Evolutionary conservation across 2,329 filamentous ascomycete species (phyloP).

Genomic region (Whalleya microplaca): DNA sequence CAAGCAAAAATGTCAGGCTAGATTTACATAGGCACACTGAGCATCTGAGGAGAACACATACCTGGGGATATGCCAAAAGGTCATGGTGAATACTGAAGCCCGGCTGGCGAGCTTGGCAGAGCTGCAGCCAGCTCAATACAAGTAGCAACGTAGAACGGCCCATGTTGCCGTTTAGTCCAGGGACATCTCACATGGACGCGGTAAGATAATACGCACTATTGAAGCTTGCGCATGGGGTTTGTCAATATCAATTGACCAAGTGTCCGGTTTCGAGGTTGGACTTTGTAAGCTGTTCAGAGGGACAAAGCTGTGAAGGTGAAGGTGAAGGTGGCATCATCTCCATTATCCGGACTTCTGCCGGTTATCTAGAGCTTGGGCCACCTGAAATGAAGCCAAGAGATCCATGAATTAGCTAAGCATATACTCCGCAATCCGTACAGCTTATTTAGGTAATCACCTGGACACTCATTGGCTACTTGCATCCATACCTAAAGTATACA

Average conservation of each 20-base stretch:
- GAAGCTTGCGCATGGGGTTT: constrained; percentile 3
- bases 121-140: constrained; percentile 46
- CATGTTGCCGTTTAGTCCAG: constrained; percentile 48
- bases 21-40: no score
- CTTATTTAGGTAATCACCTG: no score
- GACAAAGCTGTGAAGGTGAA: neutral
- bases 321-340: constrained; percentile 1
- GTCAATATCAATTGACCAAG: constrained; percentile 25
- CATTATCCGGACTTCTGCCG: neutral
- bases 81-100: constrained; percentile 88
- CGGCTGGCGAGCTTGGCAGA: constrained; percentile 52
- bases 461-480: no score
- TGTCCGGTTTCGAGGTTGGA: constrained; percentile 6
- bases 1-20: constrained; percentile 47
- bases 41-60: constrained; percentile 52
- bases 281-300: neutral
- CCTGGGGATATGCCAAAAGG: constrained; percentile 83
- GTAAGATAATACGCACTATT: neutral
- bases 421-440: no score
- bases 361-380: neutral
- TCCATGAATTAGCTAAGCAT: no score
- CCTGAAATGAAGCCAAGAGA: no score
- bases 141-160: constrained; percentile 52
- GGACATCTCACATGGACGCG: constrained; percentile 40
- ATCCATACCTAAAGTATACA: no score